These are phyloP conservation scores for Phycomyces nitens DNA, from an alignment of 192 early-diverging fungal species.

Conservation along the genomic window DNA sequence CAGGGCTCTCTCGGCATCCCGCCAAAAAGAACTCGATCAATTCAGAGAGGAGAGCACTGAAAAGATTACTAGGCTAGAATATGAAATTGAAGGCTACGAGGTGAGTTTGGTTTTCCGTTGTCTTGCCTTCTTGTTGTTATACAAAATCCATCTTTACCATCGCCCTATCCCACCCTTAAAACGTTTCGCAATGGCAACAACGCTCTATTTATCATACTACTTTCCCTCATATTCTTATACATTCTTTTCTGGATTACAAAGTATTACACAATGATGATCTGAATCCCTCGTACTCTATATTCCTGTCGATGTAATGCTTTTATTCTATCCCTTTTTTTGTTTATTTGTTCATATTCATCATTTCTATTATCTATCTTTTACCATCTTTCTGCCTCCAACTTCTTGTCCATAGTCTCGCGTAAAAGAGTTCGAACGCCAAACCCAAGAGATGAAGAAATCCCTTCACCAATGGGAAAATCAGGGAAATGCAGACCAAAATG, in stretches of 20 bases:
- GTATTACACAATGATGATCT: slow-evolving; percentile 20
- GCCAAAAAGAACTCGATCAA: slow-evolving; percentile 18
- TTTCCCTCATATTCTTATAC: neutral
- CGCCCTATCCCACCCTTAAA: neutral
- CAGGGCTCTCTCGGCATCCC: slow-evolving; percentile 9
- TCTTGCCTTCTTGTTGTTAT: neutral
- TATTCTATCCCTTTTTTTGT: neutral
- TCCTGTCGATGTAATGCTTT: neutral
- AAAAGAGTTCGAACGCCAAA: slow-evolving; percentile 9
- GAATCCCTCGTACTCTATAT: neutral
- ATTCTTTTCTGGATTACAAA: slow-evolving; percentile 1
- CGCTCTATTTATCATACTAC: neutral
- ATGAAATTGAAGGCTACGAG: slow-evolving; percentile 28
- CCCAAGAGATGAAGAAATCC: slow-evolving; percentile 1
- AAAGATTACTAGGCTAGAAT: neutral
- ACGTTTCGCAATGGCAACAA: neutral
- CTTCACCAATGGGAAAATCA: slow-evolving; percentile 12
- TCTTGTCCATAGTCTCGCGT: slow-evolving; percentile 3
- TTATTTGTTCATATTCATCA: slow-evolving; percentile 3
- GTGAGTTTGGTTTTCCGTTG: slow-evolving; percentile 8
- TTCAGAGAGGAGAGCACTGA: slow-evolving; percentile 3
- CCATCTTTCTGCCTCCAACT: neutral
- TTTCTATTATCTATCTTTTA: neutral
- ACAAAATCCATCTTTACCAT: neutral
- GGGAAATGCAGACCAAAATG: slow-evolving; percentile 5